Evolutionary conservation across 1,284 basidiomycete species (phyloP), one percentile per base, ranked within the genome.

Genomic region (Boletellus sp.): DNA sequence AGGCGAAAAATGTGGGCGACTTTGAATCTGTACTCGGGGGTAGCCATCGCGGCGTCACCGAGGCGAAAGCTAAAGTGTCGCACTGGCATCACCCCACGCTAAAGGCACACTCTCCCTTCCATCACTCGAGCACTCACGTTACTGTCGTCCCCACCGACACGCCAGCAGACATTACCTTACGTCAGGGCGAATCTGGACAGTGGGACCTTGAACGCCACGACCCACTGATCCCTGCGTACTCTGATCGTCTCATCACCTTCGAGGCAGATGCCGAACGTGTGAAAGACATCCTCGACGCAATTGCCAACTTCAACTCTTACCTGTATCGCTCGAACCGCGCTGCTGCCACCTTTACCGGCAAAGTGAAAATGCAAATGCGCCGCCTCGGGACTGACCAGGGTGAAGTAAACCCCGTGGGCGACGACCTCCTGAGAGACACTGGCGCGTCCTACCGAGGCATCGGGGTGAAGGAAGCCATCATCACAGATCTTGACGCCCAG

Each of bases 221-320:
- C 19, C 44, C 44, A 4, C 39, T 62, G 24, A 53, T 58, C 24
- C 26, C 13, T 11, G 15, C 3, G 3, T 58, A 53, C 45, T 45
- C 60, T 18, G 37, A 28, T 35, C 47, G 3, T 36, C 1, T 43
- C 6, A 6, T 60, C 18, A 13, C 5, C n/a, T 42, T 62, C 10
- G 39, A 54, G 5, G 55, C 52, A 35, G 28, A 49, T 0, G 15
- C 30, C 8, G 19, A 6, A 28, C 50, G 33, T n/a, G 40, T 51
- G 26, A 3, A 2, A 10, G 32, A 47, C 8, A 39, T 60, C 26
- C 49, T 64, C 8, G 50, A 62, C 32, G 21, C 45, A 2, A 36
- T 64, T n/a, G 47, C 58, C 4, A 58, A 62, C 22, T 61, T 61
- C 46, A 60, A 62, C 4, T 58, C 51, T 11, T 60, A 55, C 42